A percentile compares a stretch with the other conserved stretches of the same genome.
Conservation (phyloP, 2,329 filamentous ascomycete species). For the Decorospora gaudefroyi region DNA sequence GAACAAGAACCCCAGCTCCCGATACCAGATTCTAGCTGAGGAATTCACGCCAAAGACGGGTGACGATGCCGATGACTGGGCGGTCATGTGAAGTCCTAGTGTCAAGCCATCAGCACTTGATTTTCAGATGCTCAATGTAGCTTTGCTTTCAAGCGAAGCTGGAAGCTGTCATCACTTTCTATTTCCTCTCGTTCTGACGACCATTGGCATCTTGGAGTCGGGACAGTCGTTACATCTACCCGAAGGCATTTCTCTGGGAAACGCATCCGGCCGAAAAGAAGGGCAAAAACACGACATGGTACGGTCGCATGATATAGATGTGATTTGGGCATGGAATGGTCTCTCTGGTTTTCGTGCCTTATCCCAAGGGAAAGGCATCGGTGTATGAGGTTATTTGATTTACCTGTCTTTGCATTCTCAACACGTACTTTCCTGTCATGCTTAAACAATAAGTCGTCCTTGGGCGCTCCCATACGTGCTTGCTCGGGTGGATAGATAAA, state of each 20-base stretch:
- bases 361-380: constrained; percentile 17
- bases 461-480: too few relatives aligned
- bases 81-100: constrained; percentile 38
- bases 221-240: not conserved
- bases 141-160: not conserved
- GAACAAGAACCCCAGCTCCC: constrained; percentile 36
- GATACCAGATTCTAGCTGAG: constrained; percentile 39
- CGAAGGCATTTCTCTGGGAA: too few relatives aligned
- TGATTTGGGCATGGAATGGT: constrained; percentile 4
- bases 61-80: constrained; percentile 50
- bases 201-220: constrained; percentile 1
- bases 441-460: constrained; percentile 5
- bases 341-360: constrained; percentile 7
- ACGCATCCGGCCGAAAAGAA: too few relatives aligned
- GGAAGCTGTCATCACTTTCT: constrained; percentile 2
- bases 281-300: too few relatives aligned
- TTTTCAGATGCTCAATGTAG: not conserved
- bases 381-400: constrained; percentile 16
- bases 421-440: constrained; percentile 15
- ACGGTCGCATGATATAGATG: too few relatives aligned
- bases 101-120: constrained; percentile 2
- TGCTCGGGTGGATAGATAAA: too few relatives aligned
- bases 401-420: constrained; percentile 13
- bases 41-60: constrained; percentile 34
- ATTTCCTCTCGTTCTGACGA: constrained; percentile 1